A percentile compares a stretch with the other conserved stretches of the same genome.
phyloP scores from a whole-genome alignment of 1,284 basidiomycete genomes.

The Irpex lacteus region DNA sequence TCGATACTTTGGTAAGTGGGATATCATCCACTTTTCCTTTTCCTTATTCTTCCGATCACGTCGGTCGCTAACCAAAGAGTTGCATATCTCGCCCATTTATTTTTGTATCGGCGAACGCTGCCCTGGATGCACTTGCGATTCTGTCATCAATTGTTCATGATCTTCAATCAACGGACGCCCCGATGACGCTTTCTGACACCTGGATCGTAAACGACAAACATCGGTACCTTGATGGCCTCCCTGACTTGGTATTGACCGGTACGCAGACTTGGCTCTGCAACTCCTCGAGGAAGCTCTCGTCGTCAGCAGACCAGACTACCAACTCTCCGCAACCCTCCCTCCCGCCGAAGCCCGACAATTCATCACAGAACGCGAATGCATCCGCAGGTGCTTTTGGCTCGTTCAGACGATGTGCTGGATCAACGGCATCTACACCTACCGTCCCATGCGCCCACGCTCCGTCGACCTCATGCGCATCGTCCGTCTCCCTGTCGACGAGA shows the following conservation, averaged over 20 bases:
- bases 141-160: neutral
- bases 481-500: slow-evolving; percentile 72
- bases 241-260: neutral
- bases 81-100: neutral
- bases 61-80: slow-evolving; percentile 9
- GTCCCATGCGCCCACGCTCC: slow-evolving; percentile 27
- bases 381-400: slow-evolving; percentile 76
- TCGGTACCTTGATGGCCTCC: neutral
- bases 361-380: slow-evolving; percentile 66
- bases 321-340: slow-evolving; percentile 44
- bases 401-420: slow-evolving; percentile 49
- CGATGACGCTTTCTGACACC: slow-evolving; percentile 1
- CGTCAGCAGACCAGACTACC: slow-evolving; percentile 57
- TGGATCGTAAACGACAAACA: neutral
- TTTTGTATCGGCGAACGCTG: neutral
- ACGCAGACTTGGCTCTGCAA: slow-evolving; percentile 59
- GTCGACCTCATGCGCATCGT: slow-evolving; percentile 48
- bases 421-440: slow-evolving; percentile 30
- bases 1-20: slow-evolving; percentile 33
- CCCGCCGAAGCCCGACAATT: slow-evolving; percentile 55
- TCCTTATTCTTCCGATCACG: slow-evolving; percentile 5
- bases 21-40: neutral
- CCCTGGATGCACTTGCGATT: neutral
- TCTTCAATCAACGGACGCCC: slow-evolving; percentile 1
- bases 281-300: slow-evolving; percentile 66